phyloP scores from a whole-genome alignment of 257 asterid genomes.

The Fraxinus anomala region DNA sequence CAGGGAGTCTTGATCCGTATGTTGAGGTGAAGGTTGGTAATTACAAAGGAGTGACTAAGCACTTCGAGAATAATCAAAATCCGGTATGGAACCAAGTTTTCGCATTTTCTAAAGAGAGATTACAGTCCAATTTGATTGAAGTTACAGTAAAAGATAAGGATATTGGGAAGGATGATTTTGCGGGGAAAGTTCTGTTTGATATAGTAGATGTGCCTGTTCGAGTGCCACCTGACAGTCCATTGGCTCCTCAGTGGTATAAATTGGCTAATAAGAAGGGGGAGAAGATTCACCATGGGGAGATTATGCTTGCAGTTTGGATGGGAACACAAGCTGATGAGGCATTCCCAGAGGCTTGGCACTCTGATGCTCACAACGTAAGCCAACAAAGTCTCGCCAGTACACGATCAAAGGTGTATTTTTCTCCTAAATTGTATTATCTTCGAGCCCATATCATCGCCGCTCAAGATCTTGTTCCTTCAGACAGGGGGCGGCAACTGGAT shows the following conservation, averaged over 20 bases:
- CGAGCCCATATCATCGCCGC: slow-evolving; percentile 74
- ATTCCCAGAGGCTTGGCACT: slow-evolving; percentile 89
- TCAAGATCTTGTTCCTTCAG: slow-evolving; percentile 76
- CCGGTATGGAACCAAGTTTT: slow-evolving; percentile 75
- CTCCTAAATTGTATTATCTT: slow-evolving; percentile 70
- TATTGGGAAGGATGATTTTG: slow-evolving; percentile 68
- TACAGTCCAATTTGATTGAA: slow-evolving; percentile 74
- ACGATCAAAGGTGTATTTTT: slow-evolving; percentile 79
- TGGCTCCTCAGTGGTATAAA: slow-evolving; percentile 86
- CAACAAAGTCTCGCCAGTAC: slow-evolving; percentile 60
- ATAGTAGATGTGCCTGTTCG: slow-evolving; percentile 61
- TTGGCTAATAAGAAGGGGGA: slow-evolving; percentile 63
- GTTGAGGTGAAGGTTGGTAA: slow-evolving; percentile 90
- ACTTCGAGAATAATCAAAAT: slow-evolving; percentile 66
- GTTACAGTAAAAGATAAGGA: slow-evolving; percentile 74
- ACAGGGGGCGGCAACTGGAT: slow-evolving; percentile 50
- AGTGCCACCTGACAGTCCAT: slow-evolving; percentile 85
- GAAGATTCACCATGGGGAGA: slow-evolving; percentile 55
- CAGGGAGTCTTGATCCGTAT: slow-evolving; percentile 88
- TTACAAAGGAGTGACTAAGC: slow-evolving; percentile 74
- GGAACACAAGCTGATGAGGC: slow-evolving; percentile 97
- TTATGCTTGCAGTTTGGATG: slow-evolving; percentile 93
- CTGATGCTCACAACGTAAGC: slow-evolving; percentile 71
- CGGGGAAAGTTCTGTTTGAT: slow-evolving; percentile 71
- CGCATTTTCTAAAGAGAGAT: slow-evolving; percentile 71